Base-by-base conservation (phyloP, 2,329 filamentous ascomycete genomes). In the Chaetoscypha palmicola region DNA sequence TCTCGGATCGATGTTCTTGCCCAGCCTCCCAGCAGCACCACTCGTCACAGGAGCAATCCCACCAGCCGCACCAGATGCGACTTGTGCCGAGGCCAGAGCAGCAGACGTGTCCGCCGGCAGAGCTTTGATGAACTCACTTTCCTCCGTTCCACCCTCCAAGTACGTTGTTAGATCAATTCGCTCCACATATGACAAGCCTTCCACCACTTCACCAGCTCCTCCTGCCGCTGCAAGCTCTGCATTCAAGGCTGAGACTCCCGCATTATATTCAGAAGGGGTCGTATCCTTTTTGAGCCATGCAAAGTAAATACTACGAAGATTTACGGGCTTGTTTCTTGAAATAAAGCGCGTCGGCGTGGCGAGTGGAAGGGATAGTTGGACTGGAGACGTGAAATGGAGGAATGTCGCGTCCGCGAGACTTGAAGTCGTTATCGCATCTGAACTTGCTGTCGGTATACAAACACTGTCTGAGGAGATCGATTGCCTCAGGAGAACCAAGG, bases 281-380 rank as follows among this genome's bases (percentile, higher is more conserved):
- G 84, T 80, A 68, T 97, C 91, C 64, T 89, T 88, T 68, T 96
- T 94, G 59, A 86, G 74, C 88, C 89, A 98, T 44, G 89, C 89
- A 62, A 97, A 95, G 71, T 91, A 96, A 66, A 96, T 91, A 63
- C 85, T 92, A 62, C 92, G 88, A 55, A 98, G 73, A 62, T 96
- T 87, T 58, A 95, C 81, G 3, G 83, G 74, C 44, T 73, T 71
- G 37, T 77, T 77, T 46, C 78, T 76, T n/a, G 87, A 90, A 48
- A 86, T 76, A 70, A 97, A 97, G 57, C 92, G 87, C 54, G 92
- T 98, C 8, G 82, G 74, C 11, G 76, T 74, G 39, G 77, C 79
- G 53, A 95, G 76, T 1, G 83, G 72, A 46, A 94, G 73, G 4
- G 79, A 72, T 43, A 79, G 71, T 49, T 76, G 74, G 41, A 69